These are phyloP conservation scores for Purshia tridentata DNA, from an alignment of 306 rosid species.

Conservation along the genomic window DNA sequence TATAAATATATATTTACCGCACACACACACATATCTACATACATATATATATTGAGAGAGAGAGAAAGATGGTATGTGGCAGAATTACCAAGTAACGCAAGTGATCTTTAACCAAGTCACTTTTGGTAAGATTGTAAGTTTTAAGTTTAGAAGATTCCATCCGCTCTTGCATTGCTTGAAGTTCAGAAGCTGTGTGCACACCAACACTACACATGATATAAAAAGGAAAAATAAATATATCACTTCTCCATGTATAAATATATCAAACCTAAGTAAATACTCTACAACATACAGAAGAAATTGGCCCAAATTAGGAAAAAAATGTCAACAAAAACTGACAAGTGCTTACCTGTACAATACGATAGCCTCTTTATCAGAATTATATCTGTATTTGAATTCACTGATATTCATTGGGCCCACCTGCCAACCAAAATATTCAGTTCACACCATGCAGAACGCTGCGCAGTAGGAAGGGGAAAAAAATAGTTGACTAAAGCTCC, in stretches of 20 bases:
- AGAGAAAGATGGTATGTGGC: neutral
- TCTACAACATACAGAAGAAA: neutral
- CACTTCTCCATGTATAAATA: neutral
- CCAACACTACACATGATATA: conserved; percentile 67
- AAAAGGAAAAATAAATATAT: conserved; percentile 8
- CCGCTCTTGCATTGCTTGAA: conserved; percentile 54
- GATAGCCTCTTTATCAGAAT: conserved; percentile 54
- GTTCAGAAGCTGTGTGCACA: conserved; percentile 68
- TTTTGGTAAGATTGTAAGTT: conserved; percentile 67
- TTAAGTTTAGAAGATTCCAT: conserved; percentile 60
- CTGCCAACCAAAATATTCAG: conserved; percentile 42
- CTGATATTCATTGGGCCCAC: conserved; percentile 83
- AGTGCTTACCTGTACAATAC: conserved; percentile 76
- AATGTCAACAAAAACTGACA: neutral
- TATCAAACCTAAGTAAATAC: neutral
- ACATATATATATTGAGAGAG: neutral
- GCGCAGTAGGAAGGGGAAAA: neutral
- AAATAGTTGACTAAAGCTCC: conserved; percentile 1
- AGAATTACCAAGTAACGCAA: conserved; percentile 79
- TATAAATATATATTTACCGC: no score
- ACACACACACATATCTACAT: neutral
- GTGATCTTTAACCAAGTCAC: conserved; percentile 91
- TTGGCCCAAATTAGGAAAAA: neutral
- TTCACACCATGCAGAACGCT: conserved; percentile 4
- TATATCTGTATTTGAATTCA: conserved; percentile 83